phyloP scores from a whole-genome alignment of 345 rosid genomes.

The Populus pruinosa region DNA sequence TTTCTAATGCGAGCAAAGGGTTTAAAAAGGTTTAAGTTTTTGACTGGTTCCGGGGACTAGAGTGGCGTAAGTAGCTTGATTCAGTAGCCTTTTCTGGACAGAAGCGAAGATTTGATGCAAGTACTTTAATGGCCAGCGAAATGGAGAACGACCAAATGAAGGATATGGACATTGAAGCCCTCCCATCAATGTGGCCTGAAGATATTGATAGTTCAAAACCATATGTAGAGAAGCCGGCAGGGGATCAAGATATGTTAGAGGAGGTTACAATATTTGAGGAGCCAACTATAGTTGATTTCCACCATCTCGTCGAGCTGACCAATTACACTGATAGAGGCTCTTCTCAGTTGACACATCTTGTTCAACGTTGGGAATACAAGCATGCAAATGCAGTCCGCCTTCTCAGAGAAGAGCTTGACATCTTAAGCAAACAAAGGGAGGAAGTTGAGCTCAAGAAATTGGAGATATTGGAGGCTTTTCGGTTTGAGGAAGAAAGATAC shows the following conservation, averaged over 20 bases:
- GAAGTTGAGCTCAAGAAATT: conserved; percentile 80
- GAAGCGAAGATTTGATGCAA: conserved; percentile 10
- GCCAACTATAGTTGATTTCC: conserved; percentile 60
- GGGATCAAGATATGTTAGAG: conserved; percentile 81
- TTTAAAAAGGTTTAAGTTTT: neutral
- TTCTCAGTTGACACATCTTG: conserved; percentile 76
- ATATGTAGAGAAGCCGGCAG: conserved; percentile 70
- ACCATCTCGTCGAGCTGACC: conserved; percentile 55
- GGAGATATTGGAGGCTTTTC: conserved; percentile 80
- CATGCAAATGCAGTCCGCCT: conserved; percentile 76
- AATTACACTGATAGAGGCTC: conserved; percentile 67
- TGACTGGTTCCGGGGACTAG: neutral
- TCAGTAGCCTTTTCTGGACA: neutral
- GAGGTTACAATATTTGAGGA: conserved; percentile 61
- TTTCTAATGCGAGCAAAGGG: neutral
- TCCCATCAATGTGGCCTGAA: conserved; percentile 96
- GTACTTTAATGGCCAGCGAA: conserved; percentile 36
- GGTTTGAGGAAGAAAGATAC: conserved; percentile 59
- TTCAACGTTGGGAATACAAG: conserved; percentile 80
- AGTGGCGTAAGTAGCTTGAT: neutral
- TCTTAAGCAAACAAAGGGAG: conserved; percentile 63
- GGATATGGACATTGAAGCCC: conserved; percentile 78
- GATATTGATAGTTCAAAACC: conserved; percentile 77
- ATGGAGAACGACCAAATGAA: conserved; percentile 66
- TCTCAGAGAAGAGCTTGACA: conserved; percentile 78